Conservation (phyloP, 148 eudicot species). For the Cornus florida region DNA sequence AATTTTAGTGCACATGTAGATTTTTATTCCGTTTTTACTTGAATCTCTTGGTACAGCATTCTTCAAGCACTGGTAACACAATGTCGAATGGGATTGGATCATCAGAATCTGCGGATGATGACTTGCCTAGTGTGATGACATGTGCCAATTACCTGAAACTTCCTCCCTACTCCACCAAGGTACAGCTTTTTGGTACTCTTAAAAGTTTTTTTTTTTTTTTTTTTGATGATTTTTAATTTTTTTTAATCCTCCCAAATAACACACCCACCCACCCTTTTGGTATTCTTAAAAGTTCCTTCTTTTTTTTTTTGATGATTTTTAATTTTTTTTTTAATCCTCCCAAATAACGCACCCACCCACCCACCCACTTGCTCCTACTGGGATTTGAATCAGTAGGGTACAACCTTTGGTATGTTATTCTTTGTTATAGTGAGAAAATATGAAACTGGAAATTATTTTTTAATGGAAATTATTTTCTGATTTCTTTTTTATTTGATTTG, state of each 20-base stretch:
- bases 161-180: conserved; percentile 82
- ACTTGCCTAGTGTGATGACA: conserved; percentile 88
- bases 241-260: neutral
- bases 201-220: neutral
- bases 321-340: neutral
- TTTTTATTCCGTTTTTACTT: neutral
- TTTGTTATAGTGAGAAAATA: neutral
- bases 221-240: too few species aligned
- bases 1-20: neutral
- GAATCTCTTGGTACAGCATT: conserved; percentile 47
- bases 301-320: too few species aligned
- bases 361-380: too few species aligned
- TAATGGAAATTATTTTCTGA: neutral
- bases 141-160: conserved; percentile 89
- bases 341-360: too few species aligned
- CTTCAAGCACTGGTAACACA: conserved; percentile 47
- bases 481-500: neutral
- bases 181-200: conserved; percentile 7
- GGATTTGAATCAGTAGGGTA: too few species aligned
- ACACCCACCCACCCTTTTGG: neutral
- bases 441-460: neutral
- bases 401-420: too few species aligned
- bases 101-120: conserved; percentile 73
- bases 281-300: neutral
- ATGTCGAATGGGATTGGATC: conserved; percentile 47